Base-by-base conservation (phyloP, 2,329 filamentous ascomycete species). In the Westerdykella sp. region DNA sequence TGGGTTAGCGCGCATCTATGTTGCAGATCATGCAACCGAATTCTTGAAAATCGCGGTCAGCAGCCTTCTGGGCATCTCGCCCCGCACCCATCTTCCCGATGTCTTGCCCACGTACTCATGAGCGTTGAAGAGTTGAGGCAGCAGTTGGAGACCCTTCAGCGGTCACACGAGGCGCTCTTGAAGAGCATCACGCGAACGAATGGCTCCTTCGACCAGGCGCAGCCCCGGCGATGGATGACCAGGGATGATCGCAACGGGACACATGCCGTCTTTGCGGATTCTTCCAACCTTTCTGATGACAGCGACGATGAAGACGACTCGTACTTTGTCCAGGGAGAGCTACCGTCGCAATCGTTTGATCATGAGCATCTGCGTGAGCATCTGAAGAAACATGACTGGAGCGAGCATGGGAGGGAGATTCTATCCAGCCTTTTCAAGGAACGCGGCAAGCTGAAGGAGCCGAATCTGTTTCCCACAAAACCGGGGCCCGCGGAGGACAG, bases 281-380 rank as follows among this genome's bases (percentile, higher is more conserved):
- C 56, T 18, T 65, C 63, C 18, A 63, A 63, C 7, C 41, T 65
- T 14, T 65, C 63, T 21, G 61, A 62, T 32, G 57, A 61, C 43
- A 64, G 58, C 45, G 60, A 65, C 10, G 61, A 62, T 7, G 63
- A 67, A 41, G 60, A 65, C 36, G 61, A 62, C 6, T 48, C 46
- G 13, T 65, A 53, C 44, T 66, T 63, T 37, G 64, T 72, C 4
- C 69, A 71, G 47, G 55, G 56, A 13, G 57, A 67, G 13, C 52
- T 76, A 15, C 62, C 67, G 2, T 45, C 62, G 0, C 65, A 67
- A 34, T 63, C 55, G 4, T 71, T 69, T 46, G 63, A 71, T 35
- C 66, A 72, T 40, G 70, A 73, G 41, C 63, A 69, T 48, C 51
- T 76, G 14, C 63, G 71, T 15, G 56, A 68, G 6, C 72, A 76